A percentile compares a stretch with the other conserved stretches of the same genome.
phyloP scores from a whole-genome alignment of 768 basidiomycete species.

The Glaciozyma antarctica region DNA sequence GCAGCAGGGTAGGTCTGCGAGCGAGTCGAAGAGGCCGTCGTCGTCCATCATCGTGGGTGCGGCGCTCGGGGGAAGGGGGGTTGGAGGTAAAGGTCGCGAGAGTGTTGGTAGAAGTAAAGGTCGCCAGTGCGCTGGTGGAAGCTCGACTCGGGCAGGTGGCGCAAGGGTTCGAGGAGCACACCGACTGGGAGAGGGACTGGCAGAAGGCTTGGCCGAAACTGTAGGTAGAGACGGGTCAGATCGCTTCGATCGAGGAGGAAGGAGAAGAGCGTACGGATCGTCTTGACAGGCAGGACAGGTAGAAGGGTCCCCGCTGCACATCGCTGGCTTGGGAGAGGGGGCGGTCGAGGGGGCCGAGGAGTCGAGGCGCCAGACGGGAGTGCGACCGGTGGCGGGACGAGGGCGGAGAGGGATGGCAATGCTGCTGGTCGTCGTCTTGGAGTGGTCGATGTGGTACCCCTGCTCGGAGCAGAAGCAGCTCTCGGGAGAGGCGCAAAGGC shows the following conservation, averaged over 20 bases:
- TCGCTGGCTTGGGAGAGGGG: slow-evolving; percentile 36
- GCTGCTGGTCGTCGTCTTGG: slow-evolving; percentile 1
- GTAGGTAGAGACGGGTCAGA: background rate
- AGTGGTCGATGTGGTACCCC: slow-evolving; percentile 29
- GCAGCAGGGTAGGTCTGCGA: slow-evolving; percentile 29
- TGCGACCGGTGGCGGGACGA: slow-evolving; percentile 38
- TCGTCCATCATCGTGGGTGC: slow-evolving; percentile 13
- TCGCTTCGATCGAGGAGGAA: background rate
- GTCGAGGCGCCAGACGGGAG: slow-evolving; percentile 40
- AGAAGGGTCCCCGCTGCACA: slow-evolving; percentile 73
- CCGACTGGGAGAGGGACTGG: slow-evolving; percentile 54
- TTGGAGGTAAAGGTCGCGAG: slow-evolving; percentile 4
- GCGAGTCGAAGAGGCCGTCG: slow-evolving; percentile 18
- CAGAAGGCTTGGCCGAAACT: slow-evolving; percentile 79
- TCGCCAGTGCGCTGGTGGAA: slow-evolving; percentile 23
- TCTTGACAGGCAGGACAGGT: slow-evolving; percentile 79
- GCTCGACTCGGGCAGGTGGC: slow-evolving; percentile 45
- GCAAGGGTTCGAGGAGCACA: slow-evolving; percentile 50
- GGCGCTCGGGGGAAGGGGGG: background rate
- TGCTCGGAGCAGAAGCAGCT: slow-evolving; percentile 68
- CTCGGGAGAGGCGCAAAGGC: slow-evolving; percentile 60
- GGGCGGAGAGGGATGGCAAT: slow-evolving; percentile 72
- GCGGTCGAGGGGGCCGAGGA: slow-evolving; percentile 37
- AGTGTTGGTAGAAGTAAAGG: slow-evolving; percentile 28
- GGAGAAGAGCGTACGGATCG: slow-evolving; percentile 44